Evolutionary conservation across 164 flowering plant species (phyloP), one percentile per base, ranked within the genome.

Genomic region (Liriodendron chinense): DNA sequence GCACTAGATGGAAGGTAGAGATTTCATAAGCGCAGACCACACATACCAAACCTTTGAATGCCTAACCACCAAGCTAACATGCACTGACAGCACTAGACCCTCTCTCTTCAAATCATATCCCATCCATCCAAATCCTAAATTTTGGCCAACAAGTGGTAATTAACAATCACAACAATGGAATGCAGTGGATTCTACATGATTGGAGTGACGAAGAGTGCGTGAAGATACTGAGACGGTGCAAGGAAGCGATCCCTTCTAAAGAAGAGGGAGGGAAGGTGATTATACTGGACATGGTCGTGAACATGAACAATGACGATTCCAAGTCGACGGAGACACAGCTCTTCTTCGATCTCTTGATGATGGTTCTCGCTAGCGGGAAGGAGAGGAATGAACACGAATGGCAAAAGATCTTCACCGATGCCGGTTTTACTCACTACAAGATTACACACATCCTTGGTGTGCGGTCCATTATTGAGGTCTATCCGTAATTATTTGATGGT

Each of bases 241-340:
- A 68, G 74, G 80, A 85, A 74, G 87, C 90, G 2, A 82, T 87
- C 63, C 26, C 77, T 5, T 24, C 59, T 23, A 23, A 6, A 9
- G 47, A 56, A 4, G 66, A 73, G 34, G 80, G 82, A 78, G 87
- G 91, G 47, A 86, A 85, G 69, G 87, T 86, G 66, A 79, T 88
- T 1, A 80, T 88, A 25, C 80, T 85, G 43, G 91, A 86, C 25
- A 72, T 82, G 7, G 87, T 86, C 34, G 67, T 84, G 47, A 65
- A 77, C 0, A 72, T 6, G 4, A 14, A 9, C 2, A 12, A 59
- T 2, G 74, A 7, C 13, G 24, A 72, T 21, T 49, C 23, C 22
- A 23, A 53, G 65, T 22, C 12, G 16, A 53, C 47, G 26, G 73
- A 65, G 68, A 65, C 34, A 25, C 69, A 25, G 69, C 16, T 28